Evolutionary conservation across 345 rosid species (phyloP).

Genomic region (Psidium friedrichsthalianum): DNA sequence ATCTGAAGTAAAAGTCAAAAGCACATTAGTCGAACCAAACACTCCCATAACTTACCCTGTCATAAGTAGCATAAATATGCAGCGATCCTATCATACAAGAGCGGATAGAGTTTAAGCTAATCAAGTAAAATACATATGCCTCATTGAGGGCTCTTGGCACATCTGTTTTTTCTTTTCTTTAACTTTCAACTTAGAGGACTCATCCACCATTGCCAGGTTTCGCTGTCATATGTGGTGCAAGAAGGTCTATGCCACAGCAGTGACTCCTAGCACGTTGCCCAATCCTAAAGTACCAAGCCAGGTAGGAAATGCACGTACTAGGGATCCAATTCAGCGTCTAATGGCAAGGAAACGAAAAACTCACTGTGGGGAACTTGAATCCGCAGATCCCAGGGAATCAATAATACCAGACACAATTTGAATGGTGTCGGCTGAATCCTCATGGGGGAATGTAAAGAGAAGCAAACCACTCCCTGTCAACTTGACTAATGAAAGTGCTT

Average conservation of each 20-base stretch:
- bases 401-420: constrained; percentile 40
- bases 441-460: constrained; percentile 44
- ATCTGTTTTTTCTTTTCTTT: background rate
- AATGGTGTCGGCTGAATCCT: constrained; percentile 22
- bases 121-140: background rate
- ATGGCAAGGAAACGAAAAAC: constrained; percentile 1
- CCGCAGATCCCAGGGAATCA: constrained; percentile 38
- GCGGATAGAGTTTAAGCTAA: background rate
- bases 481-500: too few species aligned
- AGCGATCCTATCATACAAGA: background rate
- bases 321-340: background rate
- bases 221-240: background rate
- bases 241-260: background rate
- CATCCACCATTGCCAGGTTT: background rate
- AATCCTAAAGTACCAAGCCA: background rate
- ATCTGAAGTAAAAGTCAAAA: background rate
- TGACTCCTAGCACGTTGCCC: too few species aligned
- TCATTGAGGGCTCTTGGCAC: background rate
- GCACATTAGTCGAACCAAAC: background rate
- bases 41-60: background rate
- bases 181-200: background rate
- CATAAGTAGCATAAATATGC: too few species aligned
- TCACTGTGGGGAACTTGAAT: constrained; percentile 54
- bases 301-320: background rate
- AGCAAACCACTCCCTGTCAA: constrained; percentile 70